Evolutionary conservation across 129 eudicot genomes (phyloP).

Genomic region (Solidago caesia): DNA sequence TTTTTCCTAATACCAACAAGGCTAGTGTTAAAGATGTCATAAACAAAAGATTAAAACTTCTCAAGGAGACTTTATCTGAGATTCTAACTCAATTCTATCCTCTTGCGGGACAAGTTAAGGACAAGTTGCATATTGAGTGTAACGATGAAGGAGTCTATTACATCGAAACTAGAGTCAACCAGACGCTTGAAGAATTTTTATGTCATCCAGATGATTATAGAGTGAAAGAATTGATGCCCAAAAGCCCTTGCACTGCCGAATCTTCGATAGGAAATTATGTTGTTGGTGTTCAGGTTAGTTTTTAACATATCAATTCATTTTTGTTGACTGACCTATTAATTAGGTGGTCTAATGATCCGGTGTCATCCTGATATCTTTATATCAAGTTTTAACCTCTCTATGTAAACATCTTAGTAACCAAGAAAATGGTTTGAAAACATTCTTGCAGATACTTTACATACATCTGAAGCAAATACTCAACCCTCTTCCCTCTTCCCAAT

Average conservation of each 20-base stretch:
- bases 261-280: constrained; percentile 4
- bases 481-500: too few relatives aligned
- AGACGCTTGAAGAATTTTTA: constrained; percentile 14
- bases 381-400: too few relatives aligned
- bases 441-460: too few relatives aligned
- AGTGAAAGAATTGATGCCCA: background rate
- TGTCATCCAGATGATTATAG: constrained; percentile 1
- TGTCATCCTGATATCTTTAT: too few relatives aligned
- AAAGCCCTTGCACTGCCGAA: background rate
- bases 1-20: background rate
- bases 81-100: constrained; percentile 24
- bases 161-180: constrained; percentile 16
- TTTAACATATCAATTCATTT: too few relatives aligned
- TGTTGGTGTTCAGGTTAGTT: background rate
- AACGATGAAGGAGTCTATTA: constrained; percentile 21
- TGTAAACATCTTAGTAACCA: too few relatives aligned
- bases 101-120: constrained; percentile 18
- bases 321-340: too few relatives aligned
- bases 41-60: background rate
- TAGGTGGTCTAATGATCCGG: too few relatives aligned
- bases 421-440: too few relatives aligned
- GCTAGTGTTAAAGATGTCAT: background rate
- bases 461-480: too few relatives aligned
- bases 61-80: constrained; percentile 20
- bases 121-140: constrained; percentile 8